phyloP scores from a whole-genome alignment of 371 early-diverging fungal species.

The Globomyces sp. region DNA sequence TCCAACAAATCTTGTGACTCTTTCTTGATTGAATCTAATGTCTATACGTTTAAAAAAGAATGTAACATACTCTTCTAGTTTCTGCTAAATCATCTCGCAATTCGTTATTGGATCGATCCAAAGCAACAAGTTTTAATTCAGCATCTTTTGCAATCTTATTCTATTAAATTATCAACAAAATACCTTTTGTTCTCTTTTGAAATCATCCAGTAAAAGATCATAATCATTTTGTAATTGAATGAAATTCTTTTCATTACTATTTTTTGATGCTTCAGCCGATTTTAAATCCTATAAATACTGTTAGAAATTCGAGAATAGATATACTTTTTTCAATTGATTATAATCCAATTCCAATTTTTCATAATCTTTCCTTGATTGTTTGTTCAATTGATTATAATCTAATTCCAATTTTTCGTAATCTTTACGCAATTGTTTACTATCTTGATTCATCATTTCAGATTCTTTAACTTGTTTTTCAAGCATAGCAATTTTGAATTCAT shows the following conservation, averaged over 20 bases:
- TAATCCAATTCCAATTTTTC: constrained; percentile 9
- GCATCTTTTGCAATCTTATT: constrained; percentile 13
- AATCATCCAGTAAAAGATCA: constrained; percentile 14
- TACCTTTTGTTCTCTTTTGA: constrained; percentile 11
- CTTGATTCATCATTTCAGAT: constrained; percentile 1
- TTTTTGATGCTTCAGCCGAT: constrained; percentile 2
- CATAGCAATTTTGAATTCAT: constrained; percentile 25
- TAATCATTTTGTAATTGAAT: constrained; percentile 2
- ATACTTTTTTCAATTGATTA: constrained; percentile 2
- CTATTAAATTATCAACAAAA: neutral
- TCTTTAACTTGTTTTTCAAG: constrained; percentile 21
- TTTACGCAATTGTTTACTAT: constrained; percentile 11
- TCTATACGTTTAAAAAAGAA: no score
- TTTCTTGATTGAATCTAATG: neutral
- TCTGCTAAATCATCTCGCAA: constrained; percentile 14
- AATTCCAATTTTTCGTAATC: constrained; percentile 11
- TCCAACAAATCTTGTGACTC: constrained; percentile 2
- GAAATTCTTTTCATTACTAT: neutral
- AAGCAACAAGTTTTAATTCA: neutral
- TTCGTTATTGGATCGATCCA: neutral
- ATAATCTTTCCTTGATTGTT: constrained; percentile 2
- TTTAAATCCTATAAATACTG: constrained; percentile 1
- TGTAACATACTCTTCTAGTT: neutral
- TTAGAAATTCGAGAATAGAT: neutral
- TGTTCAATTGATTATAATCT: constrained; percentile 1